Evolutionary conservation across 2,329 filamentous ascomycete species (phyloP).

Genomic region (Cercospora zeina): DNA sequence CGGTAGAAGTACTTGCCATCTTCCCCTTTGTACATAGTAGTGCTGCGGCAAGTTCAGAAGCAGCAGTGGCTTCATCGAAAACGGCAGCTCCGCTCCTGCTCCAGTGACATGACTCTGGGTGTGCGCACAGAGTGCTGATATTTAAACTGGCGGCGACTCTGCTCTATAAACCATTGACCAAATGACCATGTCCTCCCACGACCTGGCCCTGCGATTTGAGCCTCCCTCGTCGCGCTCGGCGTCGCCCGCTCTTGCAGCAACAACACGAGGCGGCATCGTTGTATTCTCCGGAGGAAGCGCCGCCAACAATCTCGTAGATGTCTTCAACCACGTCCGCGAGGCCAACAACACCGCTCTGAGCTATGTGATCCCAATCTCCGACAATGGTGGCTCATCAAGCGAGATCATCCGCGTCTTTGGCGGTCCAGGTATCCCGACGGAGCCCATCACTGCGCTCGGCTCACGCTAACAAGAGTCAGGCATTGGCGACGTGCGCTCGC

Average conservation of each 20-base stretch:
- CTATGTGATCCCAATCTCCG: constrained; percentile 92
- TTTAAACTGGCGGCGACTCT: neutral
- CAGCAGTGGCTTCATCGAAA: constrained; percentile 12
- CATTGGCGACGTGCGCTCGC: constrained; percentile 69
- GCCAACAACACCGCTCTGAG: constrained; percentile 68
- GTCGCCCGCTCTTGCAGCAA: constrained; percentile 27
- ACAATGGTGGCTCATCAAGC: constrained; percentile 92
- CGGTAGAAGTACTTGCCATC: neutral
- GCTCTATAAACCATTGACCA: neutral
- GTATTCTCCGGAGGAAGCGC: constrained; percentile 77
- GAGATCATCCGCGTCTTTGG: constrained; percentile 94
- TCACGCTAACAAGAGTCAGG: constrained; percentile 37
- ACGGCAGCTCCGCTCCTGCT: constrained; percentile 12
- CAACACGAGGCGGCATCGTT: constrained; percentile 60
- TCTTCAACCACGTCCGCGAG: constrained; percentile 66
- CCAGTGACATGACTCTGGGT: neutral
- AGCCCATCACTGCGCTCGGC: too few relatives aligned
- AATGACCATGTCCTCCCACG: constrained; percentile 21
- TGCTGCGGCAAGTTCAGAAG: constrained; percentile 7
- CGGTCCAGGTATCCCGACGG: constrained; percentile 67
- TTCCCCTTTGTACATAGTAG: constrained; percentile 11
- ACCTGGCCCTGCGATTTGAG: constrained; percentile 22
- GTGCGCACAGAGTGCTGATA: neutral
- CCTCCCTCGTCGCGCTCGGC: constrained; percentile 23
- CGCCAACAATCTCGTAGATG: constrained; percentile 91